Evolutionary conservation across 2,329 filamentous ascomycete genomes (phyloP).

Genomic region (Gliomastix tumulicola): DNA sequence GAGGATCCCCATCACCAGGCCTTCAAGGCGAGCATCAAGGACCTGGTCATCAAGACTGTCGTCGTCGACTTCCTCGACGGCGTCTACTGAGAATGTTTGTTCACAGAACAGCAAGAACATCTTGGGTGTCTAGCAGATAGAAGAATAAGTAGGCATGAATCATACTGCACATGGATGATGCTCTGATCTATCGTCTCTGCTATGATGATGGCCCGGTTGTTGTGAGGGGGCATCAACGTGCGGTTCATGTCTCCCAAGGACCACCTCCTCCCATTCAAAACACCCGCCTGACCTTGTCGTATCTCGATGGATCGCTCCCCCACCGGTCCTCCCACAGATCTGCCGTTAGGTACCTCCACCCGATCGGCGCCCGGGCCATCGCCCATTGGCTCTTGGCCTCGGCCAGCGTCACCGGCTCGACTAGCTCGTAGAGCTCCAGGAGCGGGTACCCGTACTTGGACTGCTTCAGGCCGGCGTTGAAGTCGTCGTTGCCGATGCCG

Average conservation of each 20-base stretch:
- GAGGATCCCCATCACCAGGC: constrained; percentile 54
- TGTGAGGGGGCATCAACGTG: no score
- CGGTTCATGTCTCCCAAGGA: no score
- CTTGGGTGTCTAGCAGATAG: no score
- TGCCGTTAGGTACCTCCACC: constrained; percentile 8
- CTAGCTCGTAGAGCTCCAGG: constrained; percentile 13
- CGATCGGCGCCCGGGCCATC: constrained; percentile 16
- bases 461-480: constrained; percentile 16
- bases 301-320: neutral
- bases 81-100: neutral
- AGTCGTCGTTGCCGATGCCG: constrained; percentile 18
- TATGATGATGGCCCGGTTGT: no score
- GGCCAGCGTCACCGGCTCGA: constrained; percentile 10
- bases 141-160: no score
- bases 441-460: constrained; percentile 18
- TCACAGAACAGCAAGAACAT: no score
- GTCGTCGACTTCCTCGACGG: neutral
- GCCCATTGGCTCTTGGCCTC: constrained; percentile 16
- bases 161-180: no score
- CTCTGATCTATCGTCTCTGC: no score
- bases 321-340: neutral
- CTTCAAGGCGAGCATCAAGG: constrained; percentile 25
- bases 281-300: neutral
- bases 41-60: constrained; percentile 24
- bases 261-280: no score